phyloP scores from a whole-genome alignment of 164 flowering plant genomes.

The Nymphaea thermarum region DNA sequence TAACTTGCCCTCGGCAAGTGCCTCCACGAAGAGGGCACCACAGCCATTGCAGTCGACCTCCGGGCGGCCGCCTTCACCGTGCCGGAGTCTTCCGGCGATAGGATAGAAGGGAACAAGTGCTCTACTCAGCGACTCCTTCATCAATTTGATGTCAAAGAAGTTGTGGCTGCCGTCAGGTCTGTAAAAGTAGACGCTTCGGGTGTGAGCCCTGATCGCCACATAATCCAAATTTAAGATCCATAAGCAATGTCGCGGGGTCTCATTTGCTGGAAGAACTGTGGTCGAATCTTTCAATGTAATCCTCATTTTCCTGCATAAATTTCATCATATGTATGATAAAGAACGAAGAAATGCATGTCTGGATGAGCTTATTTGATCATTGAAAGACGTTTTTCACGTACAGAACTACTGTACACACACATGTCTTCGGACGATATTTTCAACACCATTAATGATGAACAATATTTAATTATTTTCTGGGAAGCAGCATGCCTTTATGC shows the following conservation, averaged over 20 bases:
- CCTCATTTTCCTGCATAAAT: background rate
- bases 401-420: too few species aligned
- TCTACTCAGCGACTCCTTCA: slow-evolving; percentile 7
- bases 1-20: slow-evolving; percentile 22
- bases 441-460: too few species aligned
- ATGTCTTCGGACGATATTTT: too few species aligned
- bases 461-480: too few species aligned
- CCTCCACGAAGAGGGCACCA: slow-evolving; percentile 26
- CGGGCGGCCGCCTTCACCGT: slow-evolving; percentile 3
- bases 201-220: slow-evolving; percentile 1
- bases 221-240: slow-evolving; percentile 7
- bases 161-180: slow-evolving; percentile 2
- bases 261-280: slow-evolving; percentile 2
- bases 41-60: slow-evolving; percentile 11
- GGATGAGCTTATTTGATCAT: too few species aligned
- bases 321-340: too few species aligned
- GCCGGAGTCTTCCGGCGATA: slow-evolving; percentile 6
- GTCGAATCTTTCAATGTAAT: background rate
- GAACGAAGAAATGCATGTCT: too few species aligned
- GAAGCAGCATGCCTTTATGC: too few species aligned
- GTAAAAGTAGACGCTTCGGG: slow-evolving; percentile 5
- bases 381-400: too few species aligned
- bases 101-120: slow-evolving; percentile 10
- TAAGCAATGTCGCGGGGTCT: background rate
- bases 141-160: slow-evolving; percentile 4